A percentile compares a stretch with the other conserved stretches of the same genome.
Evolutionary conservation across 140 eudicot species (phyloP).

Genomic region (Flaveria floridana): DNA sequence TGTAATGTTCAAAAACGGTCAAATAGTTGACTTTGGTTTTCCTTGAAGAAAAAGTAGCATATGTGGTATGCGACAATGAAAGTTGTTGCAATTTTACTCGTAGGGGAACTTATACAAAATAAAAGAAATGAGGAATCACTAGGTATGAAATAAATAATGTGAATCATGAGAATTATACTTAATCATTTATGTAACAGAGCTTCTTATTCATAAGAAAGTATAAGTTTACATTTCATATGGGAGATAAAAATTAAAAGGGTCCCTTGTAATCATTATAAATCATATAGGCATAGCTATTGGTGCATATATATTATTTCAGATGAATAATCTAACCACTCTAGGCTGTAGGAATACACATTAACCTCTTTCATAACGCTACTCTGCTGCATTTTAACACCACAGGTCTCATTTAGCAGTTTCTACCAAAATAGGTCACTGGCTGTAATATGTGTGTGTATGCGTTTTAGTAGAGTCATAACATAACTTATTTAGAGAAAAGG

Average conservation of each 20-base stretch:
- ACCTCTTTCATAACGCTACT: slow-evolving; percentile 9
- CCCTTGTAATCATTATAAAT: background rate
- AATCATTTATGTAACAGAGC: background rate
- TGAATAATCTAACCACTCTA: slow-evolving; percentile 19
- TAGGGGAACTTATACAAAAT: background rate
- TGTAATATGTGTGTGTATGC: background rate
- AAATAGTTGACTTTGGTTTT: background rate
- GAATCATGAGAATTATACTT: slow-evolving; percentile 2
- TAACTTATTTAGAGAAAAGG: background rate
- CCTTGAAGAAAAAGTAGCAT: slow-evolving; percentile 1
- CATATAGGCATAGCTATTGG: slow-evolving; percentile 11
- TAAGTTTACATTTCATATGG: background rate
- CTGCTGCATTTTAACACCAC: slow-evolving; percentile 2
- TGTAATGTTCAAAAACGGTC: background rate
- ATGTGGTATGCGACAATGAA: background rate
- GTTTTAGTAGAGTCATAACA: background rate
- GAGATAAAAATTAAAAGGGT: background rate
- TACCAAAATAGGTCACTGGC: slow-evolving; percentile 5
- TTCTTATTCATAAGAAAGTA: slow-evolving; percentile 6
- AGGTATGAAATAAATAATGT: background rate
- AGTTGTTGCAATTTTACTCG: background rate
- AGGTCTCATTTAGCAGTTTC: slow-evolving; percentile 8
- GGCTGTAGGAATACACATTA: slow-evolving; percentile 4
- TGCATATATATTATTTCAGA: slow-evolving; percentile 25
- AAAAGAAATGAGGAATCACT: background rate